Conservation (phyloP, 2,329 filamentous ascomycete species). For the Byssochlamys sp. region DNA sequence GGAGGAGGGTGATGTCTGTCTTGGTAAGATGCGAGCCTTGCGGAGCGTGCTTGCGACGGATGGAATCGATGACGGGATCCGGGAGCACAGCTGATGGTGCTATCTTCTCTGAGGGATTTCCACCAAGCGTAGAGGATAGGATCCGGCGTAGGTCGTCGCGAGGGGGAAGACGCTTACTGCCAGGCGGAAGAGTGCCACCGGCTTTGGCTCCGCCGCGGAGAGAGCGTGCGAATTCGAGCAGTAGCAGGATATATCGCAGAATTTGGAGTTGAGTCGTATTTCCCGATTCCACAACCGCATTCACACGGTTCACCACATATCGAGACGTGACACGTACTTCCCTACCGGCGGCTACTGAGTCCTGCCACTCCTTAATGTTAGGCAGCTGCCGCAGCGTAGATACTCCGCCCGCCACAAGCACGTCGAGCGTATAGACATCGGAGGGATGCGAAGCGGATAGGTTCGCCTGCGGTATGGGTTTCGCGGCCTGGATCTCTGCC, state of each 20-base stretch:
- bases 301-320: slow-evolving; percentile 37
- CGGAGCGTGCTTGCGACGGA: slow-evolving; percentile 35
- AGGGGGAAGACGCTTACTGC: slow-evolving; percentile 31
- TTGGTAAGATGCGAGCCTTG: slow-evolving; percentile 25
- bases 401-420: slow-evolving; percentile 32
- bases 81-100: slow-evolving; percentile 18
- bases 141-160: slow-evolving; percentile 31
- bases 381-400: slow-evolving; percentile 34
- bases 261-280: slow-evolving; percentile 35
- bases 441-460: slow-evolving; percentile 33
- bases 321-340: slow-evolving; percentile 32
- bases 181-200: slow-evolving; percentile 17
- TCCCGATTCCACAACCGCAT: slow-evolving; percentile 27
- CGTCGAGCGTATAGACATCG: slow-evolving; percentile 37
- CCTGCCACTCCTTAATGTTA: slow-evolving; percentile 34
- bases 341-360: slow-evolving; percentile 25
- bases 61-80: slow-evolving; percentile 30
- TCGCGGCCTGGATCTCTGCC: slow-evolving; percentile 36
- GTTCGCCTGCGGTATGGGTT: slow-evolving; percentile 37
- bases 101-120: slow-evolving; percentile 10
- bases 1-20: slow-evolving; percentile 33
- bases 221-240: slow-evolving; percentile 33
- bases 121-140: slow-evolving; percentile 21
- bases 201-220: slow-evolving; percentile 19
- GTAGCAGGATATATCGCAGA: slow-evolving; percentile 36